These are phyloP conservation scores for Coemansia sp. DNA, from an alignment of 192 early-diverging fungal genomes.

Conservation along the genomic window DNA sequence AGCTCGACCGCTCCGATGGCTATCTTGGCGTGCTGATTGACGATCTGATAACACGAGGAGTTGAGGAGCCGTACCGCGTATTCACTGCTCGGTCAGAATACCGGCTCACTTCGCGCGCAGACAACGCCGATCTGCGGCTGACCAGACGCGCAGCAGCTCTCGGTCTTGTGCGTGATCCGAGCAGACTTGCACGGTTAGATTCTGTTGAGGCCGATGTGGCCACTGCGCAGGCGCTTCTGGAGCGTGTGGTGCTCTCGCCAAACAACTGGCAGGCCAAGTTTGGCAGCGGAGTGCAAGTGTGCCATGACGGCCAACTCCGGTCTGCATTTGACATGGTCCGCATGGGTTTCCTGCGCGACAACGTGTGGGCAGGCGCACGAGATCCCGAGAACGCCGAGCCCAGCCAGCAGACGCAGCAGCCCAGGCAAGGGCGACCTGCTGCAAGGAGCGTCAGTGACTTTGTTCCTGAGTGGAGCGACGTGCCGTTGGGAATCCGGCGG, in stretches of 20 bases:
- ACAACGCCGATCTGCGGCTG: conserved; percentile 77
- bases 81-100: conserved; percentile 85
- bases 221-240: conserved; percentile 54
- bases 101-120: conserved; percentile 69
- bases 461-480: conserved; percentile 57
- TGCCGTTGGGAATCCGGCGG: conserved; percentile 55
- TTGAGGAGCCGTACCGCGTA: conserved; percentile 79
- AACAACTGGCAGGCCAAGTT: conserved; percentile 57
- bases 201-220: conserved; percentile 52
- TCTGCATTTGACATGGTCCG: conserved; percentile 57
- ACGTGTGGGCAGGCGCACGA: conserved; percentile 46
- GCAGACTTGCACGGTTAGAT: conserved; percentile 39
- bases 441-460: conserved; percentile 30
- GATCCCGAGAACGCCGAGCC: conserved; percentile 21
- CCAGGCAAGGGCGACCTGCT: conserved; percentile 1
- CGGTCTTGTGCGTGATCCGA: conserved; percentile 56
- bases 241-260: conserved; percentile 53
- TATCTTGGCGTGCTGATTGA: conserved; percentile 83
- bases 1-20: conserved; percentile 72
- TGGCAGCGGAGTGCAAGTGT: conserved; percentile 26
- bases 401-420: conserved; percentile 1
- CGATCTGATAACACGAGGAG: conserved; percentile 78
- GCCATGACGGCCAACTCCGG: conserved; percentile 37
- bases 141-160: conserved; percentile 67
- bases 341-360: conserved; percentile 44